These are phyloP conservation scores for Hortiboletus rubellus DNA, from an alignment of 1,284 basidiomycete genomes.

Conservation along the genomic window DNA sequence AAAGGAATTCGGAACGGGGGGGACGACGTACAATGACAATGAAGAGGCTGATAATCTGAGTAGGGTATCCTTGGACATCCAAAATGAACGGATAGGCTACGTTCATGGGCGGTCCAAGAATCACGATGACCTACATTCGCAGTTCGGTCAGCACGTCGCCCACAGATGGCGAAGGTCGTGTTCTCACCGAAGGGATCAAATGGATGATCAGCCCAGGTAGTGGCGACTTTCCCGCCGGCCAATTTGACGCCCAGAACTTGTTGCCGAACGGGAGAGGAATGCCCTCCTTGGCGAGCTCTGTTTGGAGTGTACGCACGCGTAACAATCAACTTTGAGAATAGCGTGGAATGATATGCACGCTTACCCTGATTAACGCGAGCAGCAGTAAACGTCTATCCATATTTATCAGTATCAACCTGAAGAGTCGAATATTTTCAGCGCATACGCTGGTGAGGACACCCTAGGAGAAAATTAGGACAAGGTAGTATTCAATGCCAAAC, in stretches of 20 bases:
- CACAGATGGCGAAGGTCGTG: not conserved
- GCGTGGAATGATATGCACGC: not conserved
- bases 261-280: constrained; percentile 41
- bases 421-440: not conserved
- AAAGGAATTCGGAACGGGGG: not conserved
- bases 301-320: constrained; percentile 1
- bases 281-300: constrained; percentile 44
- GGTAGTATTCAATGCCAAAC: too few relatives aligned
- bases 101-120: constrained; percentile 46
- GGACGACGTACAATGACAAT: constrained; percentile 44
- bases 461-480: constrained; percentile 17
- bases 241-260: constrained; percentile 40
- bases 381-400: constrained; percentile 44
- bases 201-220: constrained; percentile 40
- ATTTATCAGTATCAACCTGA: not conserved
- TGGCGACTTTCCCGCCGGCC: constrained; percentile 39
- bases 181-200: constrained; percentile 32
- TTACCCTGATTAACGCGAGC: constrained; percentile 48
- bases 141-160: not conserved
- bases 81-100: constrained; percentile 55
- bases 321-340: not conserved
- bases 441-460: constrained; percentile 39
- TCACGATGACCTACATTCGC: constrained; percentile 43
- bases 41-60: constrained; percentile 56
- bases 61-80: constrained; percentile 57